Evolutionary conservation across 2,329 filamentous ascomycete species (phyloP).

Genomic region (Aspergillus quadrilineatus): DNA sequence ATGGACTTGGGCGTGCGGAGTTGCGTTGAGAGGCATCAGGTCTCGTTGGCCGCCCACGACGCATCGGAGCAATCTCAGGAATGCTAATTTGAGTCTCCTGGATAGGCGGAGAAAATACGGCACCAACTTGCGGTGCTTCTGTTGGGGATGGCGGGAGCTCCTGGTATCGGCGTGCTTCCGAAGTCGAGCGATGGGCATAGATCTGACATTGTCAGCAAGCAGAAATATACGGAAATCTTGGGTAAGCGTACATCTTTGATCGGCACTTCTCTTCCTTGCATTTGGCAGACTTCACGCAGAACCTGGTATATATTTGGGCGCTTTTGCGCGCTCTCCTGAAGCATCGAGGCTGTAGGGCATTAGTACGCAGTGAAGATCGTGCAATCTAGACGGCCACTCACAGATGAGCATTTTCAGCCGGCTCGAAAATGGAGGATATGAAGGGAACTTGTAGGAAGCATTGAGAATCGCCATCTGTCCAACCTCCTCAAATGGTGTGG

Average conservation of each 20-base stretch:
- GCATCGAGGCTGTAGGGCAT: conserved; percentile 66
- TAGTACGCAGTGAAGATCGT: conserved; percentile 18
- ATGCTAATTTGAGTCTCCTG: conserved; percentile 68
- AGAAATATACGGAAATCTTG: background rate
- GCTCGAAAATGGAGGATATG: conserved; percentile 85
- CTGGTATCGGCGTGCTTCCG: conserved; percentile 62
- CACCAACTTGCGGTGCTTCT: conserved; percentile 67
- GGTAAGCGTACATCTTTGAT: conserved; percentile 73
- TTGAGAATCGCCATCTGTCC: conserved; percentile 97
- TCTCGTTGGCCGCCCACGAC: conserved; percentile 72
- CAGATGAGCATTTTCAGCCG: conserved; percentile 86
- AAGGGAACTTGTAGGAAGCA: conserved; percentile 87
- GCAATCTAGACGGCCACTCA: conserved; percentile 42
- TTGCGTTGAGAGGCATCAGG: conserved; percentile 44
- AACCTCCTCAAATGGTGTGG: conserved; percentile 96
- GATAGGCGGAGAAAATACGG: conserved; percentile 74
- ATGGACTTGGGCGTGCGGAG: conserved; percentile 61
- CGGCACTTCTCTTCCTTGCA: conserved; percentile 83
- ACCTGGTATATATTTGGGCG: conserved; percentile 95
- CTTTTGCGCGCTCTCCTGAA: conserved; percentile 74
- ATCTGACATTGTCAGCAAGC: conserved; percentile 53
- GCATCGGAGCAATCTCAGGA: conserved; percentile 91
- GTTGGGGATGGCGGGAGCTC: conserved; percentile 58
- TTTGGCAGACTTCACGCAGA: conserved; percentile 77
- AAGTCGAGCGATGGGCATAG: conserved; percentile 63